These are phyloP conservation scores for Hypomontagnella submonticulosa DNA, from an alignment of 495 filamentous ascomycete genomes.

Conservation along the genomic window DNA sequence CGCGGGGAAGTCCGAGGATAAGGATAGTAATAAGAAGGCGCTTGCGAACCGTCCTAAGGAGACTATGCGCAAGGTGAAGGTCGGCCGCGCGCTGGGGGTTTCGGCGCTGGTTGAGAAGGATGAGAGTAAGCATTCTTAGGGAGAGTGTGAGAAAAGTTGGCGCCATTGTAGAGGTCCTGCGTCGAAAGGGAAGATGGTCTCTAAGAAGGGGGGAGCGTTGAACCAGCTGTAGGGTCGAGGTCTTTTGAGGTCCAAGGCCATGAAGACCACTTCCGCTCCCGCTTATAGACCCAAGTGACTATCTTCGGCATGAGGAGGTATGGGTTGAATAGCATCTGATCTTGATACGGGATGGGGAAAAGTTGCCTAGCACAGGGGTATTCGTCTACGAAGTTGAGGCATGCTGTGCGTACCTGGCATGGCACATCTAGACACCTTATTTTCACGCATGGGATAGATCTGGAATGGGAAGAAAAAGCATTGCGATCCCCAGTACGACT, in stretches of 20 bases:
- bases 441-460: constrained; percentile 11
- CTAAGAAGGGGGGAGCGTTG: too few relatives aligned
- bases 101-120: constrained; percentile 86
- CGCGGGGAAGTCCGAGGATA: constrained; percentile 53
- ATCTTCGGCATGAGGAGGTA: neutral
- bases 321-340: constrained; percentile 17
- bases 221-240: neutral
- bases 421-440: neutral
- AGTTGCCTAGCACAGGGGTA: constrained; percentile 1
- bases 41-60: constrained; percentile 52
- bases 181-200: neutral
- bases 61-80: constrained; percentile 70
- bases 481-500: too few relatives aligned
- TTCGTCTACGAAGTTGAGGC: neutral
- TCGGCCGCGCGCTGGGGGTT: constrained; percentile 82
- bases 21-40: too few relatives aligned
- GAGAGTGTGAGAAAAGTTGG: constrained; percentile 10
- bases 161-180: neutral
- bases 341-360: neutral
- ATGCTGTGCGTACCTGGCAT: constrained; percentile 3
- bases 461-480: constrained; percentile 7
- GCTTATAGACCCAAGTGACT: neutral
- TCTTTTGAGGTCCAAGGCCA: neutral
- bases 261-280: too few relatives aligned
- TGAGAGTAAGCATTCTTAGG: constrained; percentile 63